Base-by-base conservation (phyloP, 2,329 filamentous ascomycete species). In the Paecilomyces formosus region DNA sequence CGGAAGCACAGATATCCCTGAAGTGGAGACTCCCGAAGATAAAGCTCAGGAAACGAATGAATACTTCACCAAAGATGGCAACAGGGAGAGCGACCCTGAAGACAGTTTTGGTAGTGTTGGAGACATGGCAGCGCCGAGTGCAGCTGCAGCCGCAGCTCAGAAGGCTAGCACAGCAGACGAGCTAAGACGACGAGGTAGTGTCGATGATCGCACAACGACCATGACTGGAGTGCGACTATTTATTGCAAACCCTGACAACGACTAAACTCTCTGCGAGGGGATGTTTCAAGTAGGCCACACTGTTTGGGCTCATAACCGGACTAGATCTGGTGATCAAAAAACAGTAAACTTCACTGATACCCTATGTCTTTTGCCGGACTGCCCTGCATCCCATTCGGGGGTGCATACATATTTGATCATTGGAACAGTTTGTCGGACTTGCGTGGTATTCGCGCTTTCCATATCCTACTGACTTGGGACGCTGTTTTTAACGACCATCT, bases 51-150 rank as follows among this genome's bases (percentile, higher is more conserved):
- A 74, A 51, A 64, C 67, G 55, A 65, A 66, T 30, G 57, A 64
- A 6, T 68, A 70, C 31, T 56, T 45, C 39, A 6, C 62, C 53
- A 66, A 66, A 57, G 65, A 70, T 54, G 63, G 74, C 55, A 72
- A 69, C 33, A 65, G 66, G 15, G 69, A 66, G 49, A 72, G 69
- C 54, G 72, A 76, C 30, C 73, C 77, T 45, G 81, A 84, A 61
- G 78, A 82, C 59, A 77, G 76, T 57, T 85, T 85, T 67, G 83
- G 82, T 26, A 76, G 77, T 4, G 68, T 84, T 39, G 79, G 79
- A 21, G 78, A 81, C 31, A 78, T 86, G 70, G 69, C 75, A 64
- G 72, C 75, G 57, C 73, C 78, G 1, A 76, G 65, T 61, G 71
- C 76, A 11, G 74, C 71, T 22, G 75, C 67, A 39, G 61, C 69